Conservation (phyloP, 2,329 filamentous ascomycete species). For the Pyrenochaeta sp. region DNA sequence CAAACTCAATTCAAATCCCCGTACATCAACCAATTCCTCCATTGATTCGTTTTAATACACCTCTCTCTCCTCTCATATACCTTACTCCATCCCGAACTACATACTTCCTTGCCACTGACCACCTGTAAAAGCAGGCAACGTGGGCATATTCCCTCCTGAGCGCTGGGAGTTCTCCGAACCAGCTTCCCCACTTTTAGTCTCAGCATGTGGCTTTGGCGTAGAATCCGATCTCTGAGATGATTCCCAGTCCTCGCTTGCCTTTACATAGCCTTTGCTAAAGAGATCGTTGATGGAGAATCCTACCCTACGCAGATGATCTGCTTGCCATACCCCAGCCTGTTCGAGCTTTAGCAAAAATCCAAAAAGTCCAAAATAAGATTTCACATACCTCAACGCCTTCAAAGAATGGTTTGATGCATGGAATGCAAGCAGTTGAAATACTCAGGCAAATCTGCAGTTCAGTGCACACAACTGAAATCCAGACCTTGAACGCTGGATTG, state of each 20-base stretch:
- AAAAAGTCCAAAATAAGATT: background rate
- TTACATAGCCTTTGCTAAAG: background rate
- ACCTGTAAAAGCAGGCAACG: background rate
- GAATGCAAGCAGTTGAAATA: slow-evolving; percentile 32
- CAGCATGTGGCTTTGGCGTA: background rate
- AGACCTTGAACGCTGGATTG: slow-evolving; percentile 26
- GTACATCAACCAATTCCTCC: too few relatives aligned
- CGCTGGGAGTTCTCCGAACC: background rate
- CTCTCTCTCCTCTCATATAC: too few relatives aligned
- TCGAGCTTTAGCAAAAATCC: background rate
- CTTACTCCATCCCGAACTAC: too few relatives aligned
- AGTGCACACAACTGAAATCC: slow-evolving; percentile 27
- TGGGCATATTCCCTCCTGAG: background rate
- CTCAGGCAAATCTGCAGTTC: slow-evolving; percentile 24
- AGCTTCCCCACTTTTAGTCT: background rate
- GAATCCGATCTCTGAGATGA: background rate
- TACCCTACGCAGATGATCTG: background rate
- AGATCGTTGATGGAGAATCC: background rate
- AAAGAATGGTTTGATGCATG: slow-evolving; percentile 28
- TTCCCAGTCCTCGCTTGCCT: background rate
- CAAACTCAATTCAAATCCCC: too few relatives aligned
- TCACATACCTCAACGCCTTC: slow-evolving; percentile 8
- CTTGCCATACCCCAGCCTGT: background rate
- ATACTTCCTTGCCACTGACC: background rate
- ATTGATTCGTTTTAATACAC: too few relatives aligned